Evolutionary conservation across 2,329 filamentous ascomycete genomes (phyloP).

Genomic region (Diaporthe capsici): DNA sequence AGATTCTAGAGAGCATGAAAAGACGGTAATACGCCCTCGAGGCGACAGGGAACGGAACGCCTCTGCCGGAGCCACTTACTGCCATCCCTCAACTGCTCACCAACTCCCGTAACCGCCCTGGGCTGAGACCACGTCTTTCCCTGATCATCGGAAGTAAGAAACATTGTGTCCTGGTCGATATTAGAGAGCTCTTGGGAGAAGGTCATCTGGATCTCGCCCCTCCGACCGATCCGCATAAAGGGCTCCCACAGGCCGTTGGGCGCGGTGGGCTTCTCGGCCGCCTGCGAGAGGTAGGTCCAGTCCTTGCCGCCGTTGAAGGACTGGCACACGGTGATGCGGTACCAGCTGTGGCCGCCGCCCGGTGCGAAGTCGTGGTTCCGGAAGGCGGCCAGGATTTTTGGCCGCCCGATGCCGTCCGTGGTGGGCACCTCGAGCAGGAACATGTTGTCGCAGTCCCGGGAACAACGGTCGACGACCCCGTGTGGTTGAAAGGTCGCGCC

Average conservation of each 20-base stretch:
- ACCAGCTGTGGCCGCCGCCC: conserved; percentile 43
- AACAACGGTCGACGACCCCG: conserved; percentile 59
- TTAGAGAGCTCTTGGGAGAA: conserved; percentile 62
- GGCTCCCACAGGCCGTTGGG: conserved; percentile 62
- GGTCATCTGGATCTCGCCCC: conserved; percentile 57
- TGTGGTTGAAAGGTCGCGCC: conserved; percentile 56
- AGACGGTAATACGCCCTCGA: background rate
- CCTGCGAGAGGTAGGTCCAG: conserved; percentile 61
- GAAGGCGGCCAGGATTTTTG: conserved; percentile 60
- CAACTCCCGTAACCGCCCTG: conserved; percentile 50
- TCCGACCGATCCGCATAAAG: conserved; percentile 56
- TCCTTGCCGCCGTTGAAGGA: conserved; percentile 58
- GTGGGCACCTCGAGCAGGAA: conserved; percentile 59
- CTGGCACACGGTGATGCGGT: conserved; percentile 65
- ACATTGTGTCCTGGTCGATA: conserved; percentile 64
- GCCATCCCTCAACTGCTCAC: conserved; percentile 56
- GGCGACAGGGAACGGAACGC: background rate
- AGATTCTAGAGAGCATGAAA: background rate
- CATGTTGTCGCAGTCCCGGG: conserved; percentile 62
- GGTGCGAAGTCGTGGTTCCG: conserved; percentile 53
- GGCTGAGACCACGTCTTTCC: conserved; percentile 60
- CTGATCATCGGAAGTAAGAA: conserved; percentile 58
- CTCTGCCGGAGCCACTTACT: conserved; percentile 43
- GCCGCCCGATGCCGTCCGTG: conserved; percentile 33
- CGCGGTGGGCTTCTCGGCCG: conserved; percentile 52